These are phyloP conservation scores for Fusarium sp. DNA, from an alignment of 2,329 filamentous ascomycete species.

Conservation along the genomic window DNA sequence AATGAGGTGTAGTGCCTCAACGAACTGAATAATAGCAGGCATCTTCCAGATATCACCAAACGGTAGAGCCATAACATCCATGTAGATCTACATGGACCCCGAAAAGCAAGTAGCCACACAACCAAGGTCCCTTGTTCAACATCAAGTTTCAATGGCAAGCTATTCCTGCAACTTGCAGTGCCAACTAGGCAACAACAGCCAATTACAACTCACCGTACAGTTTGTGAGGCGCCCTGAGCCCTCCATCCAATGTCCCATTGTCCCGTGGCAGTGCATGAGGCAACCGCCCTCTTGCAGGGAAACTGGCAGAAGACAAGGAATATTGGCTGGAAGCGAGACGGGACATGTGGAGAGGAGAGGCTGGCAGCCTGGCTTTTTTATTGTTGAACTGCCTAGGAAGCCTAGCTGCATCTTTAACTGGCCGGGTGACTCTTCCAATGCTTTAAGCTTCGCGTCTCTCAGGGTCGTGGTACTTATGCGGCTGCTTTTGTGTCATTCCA, in stretches of 20 bases:
- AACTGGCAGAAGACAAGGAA: constrained; percentile 23
- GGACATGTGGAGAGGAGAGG: constrained; percentile 18
- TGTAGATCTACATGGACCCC: background rate
- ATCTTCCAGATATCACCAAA: background rate
- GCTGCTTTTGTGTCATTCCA: constrained; percentile 12
- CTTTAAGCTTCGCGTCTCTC: constrained; percentile 8
- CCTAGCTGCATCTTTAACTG: constrained; percentile 16
- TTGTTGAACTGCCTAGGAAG: constrained; percentile 19
- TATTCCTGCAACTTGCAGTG: constrained; percentile 27
- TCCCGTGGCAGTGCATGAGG: constrained; percentile 54
- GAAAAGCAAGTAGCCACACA: constrained; percentile 25
- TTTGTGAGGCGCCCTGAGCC: constrained; percentile 3
- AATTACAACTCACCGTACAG: constrained; percentile 10
- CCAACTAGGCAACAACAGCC: constrained; percentile 36
- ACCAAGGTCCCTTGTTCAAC: constrained; percentile 21
- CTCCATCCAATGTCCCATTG: constrained; percentile 48
- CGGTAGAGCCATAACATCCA: constrained; percentile 4
- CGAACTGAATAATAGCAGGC: background rate
- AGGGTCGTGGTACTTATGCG: constrained; percentile 23
- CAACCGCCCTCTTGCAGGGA: constrained; percentile 42
- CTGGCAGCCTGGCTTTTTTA: constrained; percentile 8
- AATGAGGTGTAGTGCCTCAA: background rate
- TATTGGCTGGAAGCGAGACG: constrained; percentile 5
- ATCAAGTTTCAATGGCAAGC: constrained; percentile 22
- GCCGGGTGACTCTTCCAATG: constrained; percentile 27